Base-by-base conservation (phyloP, 306 rosid genomes). In the Phaseolus lunatus region DNA sequence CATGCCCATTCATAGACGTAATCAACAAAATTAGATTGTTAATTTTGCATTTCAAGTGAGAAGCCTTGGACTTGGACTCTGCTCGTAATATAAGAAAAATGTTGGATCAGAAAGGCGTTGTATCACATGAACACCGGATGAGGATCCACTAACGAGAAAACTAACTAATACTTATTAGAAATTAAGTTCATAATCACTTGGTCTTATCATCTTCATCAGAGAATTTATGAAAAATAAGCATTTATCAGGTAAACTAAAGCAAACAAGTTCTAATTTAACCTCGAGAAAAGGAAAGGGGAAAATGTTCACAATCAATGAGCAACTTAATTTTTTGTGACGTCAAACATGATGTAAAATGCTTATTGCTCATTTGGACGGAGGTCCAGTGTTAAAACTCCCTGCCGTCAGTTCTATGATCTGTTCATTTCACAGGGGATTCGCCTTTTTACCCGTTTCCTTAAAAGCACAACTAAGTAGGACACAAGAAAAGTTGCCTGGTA, bases 361-460 rank as follows among this genome's bases (percentile, higher is more conserved):
- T 43, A n/a, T 26, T 74, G 59, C 22, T 62, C 68, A 23, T 39
- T n/a, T 73, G 54, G 37, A 53, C 24, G 53, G 31, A 20, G 52
- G 35, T 53, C 23, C 35, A 54, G 5, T 19, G 13, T 23, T 72
- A 73, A 31, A 58, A 43, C 37, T 26, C 22, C 47, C 45, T 14
- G 15, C 5, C 8, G 2, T 29, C 26, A 50, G 64, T 63, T 62
- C 72, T 31, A 31, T 49, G 50, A 35, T 20, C 23, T 20, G 59
- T 44, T 59, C 59, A 24, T 73, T 41, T 37, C 41, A 23, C 41
- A 56, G 6, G 37, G 12, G 18, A 11, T 62, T 47, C 41, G 9
- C 61, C 61, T 19, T 63, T 62, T 63, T 62, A 9, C 23, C 22
- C 9, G 9, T 50, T 31, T 45, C 48, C 33, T 7, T 10, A 35